Conservation (phyloP, 2,329 filamentous ascomycete genomes). For the Diaporthe sp. region DNA sequence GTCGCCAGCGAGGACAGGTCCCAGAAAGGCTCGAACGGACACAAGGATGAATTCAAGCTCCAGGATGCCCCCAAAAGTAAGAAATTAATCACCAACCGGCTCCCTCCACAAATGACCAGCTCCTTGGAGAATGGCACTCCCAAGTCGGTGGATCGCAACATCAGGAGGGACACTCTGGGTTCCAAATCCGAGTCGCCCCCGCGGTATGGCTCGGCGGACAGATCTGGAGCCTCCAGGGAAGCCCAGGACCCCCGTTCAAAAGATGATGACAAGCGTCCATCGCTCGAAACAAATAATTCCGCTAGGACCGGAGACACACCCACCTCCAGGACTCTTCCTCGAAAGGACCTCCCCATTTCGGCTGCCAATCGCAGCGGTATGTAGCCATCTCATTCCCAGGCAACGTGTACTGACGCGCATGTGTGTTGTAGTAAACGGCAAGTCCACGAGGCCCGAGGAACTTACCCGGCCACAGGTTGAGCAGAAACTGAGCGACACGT, state of each 20-base stretch:
- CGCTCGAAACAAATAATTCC: slow-evolving; percentile 55
- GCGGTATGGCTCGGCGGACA: slow-evolving; percentile 47
- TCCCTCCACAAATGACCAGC: slow-evolving; percentile 55
- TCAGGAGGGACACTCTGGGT: slow-evolving; percentile 49
- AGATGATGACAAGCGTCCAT: slow-evolving; percentile 61
- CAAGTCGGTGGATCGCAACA: slow-evolving; percentile 48
- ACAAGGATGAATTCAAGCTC: slow-evolving; percentile 75
- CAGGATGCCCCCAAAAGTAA: slow-evolving; percentile 82
- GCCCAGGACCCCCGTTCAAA: slow-evolving; percentile 69
- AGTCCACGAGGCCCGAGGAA: slow-evolving; percentile 41
- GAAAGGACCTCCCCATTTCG: slow-evolving; percentile 70
- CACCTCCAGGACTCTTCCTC: slow-evolving; percentile 62
- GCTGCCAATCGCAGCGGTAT: slow-evolving; percentile 55
- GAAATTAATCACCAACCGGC: slow-evolving; percentile 54
- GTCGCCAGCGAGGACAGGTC: slow-evolving; percentile 50
- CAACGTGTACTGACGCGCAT: slow-evolving; percentile 33
- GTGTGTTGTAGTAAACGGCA: slow-evolving; percentile 48
- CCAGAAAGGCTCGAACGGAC: slow-evolving; percentile 50
- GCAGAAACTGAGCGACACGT: slow-evolving; percentile 60
- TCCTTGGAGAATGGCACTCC: slow-evolving; percentile 50
- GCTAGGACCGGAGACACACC: slow-evolving; percentile 49
- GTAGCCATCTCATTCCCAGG: slow-evolving; percentile 37
- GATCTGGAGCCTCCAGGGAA: slow-evolving; percentile 57
- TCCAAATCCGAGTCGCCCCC: slow-evolving; percentile 47
- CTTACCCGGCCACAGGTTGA: slow-evolving; percentile 47